phyloP scores from a whole-genome alignment of 805 yeast genomes.

The Cyberlindnera maclurae region DNA sequence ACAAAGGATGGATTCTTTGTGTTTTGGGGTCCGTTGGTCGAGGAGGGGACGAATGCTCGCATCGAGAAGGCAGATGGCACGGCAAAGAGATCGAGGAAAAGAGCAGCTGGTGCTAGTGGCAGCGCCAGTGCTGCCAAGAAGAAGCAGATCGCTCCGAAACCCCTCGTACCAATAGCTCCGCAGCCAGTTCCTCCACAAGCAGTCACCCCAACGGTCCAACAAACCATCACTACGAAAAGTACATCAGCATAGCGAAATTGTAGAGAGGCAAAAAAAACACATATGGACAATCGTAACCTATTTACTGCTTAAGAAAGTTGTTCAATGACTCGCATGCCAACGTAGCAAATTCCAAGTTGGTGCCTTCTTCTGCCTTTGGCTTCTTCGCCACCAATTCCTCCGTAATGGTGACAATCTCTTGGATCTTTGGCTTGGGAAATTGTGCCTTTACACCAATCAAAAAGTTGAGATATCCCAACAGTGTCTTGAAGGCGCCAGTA shows the following conservation, averaged over 20 bases:
- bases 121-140: constrained; percentile 5
- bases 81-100: constrained; percentile 31
- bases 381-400: constrained; percentile 15
- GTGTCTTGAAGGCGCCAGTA: constrained; percentile 30
- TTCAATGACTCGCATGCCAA: constrained; percentile 8
- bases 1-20: constrained; percentile 96
- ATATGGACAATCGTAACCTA: too few species aligned
- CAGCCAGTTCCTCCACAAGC: neutral
- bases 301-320: neutral
- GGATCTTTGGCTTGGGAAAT: constrained; percentile 26
- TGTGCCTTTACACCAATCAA: constrained; percentile 30
- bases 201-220: neutral
- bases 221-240: neutral
- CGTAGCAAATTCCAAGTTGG: constrained; percentile 8
- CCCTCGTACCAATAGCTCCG: constrained; percentile 4
- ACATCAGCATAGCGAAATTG: neutral
- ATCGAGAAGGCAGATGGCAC: constrained; percentile 41
- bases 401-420: constrained; percentile 24
- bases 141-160: constrained; percentile 6
- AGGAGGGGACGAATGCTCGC: constrained; percentile 43
- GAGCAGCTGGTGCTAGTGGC: constrained; percentile 12
- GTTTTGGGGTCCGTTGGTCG: constrained; percentile 84
- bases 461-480: constrained; percentile 54
- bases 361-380: constrained; percentile 8
- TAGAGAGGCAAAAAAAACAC: too few species aligned